A percentile compares a stretch with the other conserved stretches of the same genome.
Conservation (phyloP, 108 stramenopile species). For the Seminavis robusta region DNA sequence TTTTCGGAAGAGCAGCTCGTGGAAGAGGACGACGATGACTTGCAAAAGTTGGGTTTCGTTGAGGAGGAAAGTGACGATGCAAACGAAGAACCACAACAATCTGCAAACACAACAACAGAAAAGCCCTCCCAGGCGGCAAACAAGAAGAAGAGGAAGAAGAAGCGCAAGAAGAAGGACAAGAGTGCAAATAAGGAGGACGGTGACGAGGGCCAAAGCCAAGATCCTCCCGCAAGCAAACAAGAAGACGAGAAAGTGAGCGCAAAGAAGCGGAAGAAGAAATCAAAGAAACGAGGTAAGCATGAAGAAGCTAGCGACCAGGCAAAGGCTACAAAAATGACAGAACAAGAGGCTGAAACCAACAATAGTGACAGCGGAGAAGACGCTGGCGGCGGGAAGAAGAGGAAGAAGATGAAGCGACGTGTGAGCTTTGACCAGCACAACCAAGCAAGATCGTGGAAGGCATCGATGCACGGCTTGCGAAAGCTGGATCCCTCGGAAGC, state of each 20-base stretch:
- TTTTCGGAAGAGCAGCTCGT: conserved; percentile 6
- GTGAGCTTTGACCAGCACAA: conserved; percentile 70
- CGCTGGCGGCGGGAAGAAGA: conserved; percentile 8
- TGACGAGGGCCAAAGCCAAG: too few relatives aligned
- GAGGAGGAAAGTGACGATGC: not conserved
- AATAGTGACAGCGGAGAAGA: conserved; percentile 4
- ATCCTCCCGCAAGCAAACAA: too few relatives aligned
- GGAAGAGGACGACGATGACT: conserved; percentile 3
- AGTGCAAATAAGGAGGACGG: too few relatives aligned
- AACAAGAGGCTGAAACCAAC: conserved; percentile 1
- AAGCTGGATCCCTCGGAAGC: conserved; percentile 42
- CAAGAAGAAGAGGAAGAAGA: conserved; percentile 46
- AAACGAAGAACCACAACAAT: not conserved
- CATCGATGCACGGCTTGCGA: conserved; percentile 73
- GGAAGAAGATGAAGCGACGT: conserved; percentile 38
- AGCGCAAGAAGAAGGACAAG: conserved; percentile 11
- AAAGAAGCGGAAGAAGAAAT: not conserved
- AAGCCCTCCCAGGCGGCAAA: conserved; percentile 10
- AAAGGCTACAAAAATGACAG: conserved; percentile 3
- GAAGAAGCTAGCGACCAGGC: conserved; percentile 7
- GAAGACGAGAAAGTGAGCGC: conserved; percentile 12
- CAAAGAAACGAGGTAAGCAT: conserved; percentile 8
- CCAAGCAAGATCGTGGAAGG: conserved; percentile 72
- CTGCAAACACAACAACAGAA: conserved; percentile 8
- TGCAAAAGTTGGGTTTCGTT: not conserved